Evolutionary conservation across 1,284 basidiomycete genomes (phyloP), one percentile per base, ranked within the genome.

Genomic region (Inonotus obliquus): DNA sequence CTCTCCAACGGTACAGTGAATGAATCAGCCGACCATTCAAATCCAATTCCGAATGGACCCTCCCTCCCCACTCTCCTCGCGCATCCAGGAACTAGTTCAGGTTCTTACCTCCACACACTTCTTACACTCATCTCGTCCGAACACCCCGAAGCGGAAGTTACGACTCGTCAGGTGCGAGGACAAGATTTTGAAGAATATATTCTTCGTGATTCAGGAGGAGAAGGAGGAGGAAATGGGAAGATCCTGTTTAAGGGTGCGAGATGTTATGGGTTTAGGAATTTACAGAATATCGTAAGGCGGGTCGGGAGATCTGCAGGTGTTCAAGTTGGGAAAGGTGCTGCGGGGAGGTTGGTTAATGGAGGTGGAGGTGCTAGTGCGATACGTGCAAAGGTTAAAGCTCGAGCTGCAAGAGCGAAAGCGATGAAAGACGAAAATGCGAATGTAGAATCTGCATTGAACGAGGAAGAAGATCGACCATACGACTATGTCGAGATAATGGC

Each of bases 401-500:
- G 41, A 11, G 41, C 32, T 32, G 32, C 32, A 9, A 32, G 32
- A 9, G 4, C 10, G 17, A 44, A 44, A 17, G 19, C 67, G 73
- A 41, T 76, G 72, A 5, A 70, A 76, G 41, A 37, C 57, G 47
- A 32, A 47, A 35, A 39, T 35, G 1, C n/a, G 29, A 6, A 14
- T 45, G 29, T 4, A 2, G 17, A 47, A 75, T 67, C 67, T 62
- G 41, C 66, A 62, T 64, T 74, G 70, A 66, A 70, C 29, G 47
- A 44, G 44, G 54, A 60, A 3, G 63, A 59, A 25, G 68, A 69
- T 0, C 68, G 68, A 13, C 66, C 82, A 84, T 92, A 96, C 72
- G 96, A 99, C 75, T 99, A 96, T 73, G 90, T 99, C 54, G 97
- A 99, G 71, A 95, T 99, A 64, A 99, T 99, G 97, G 97, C 97